Percentiles rank a stretch among this genome's conserved stretches.
phyloP scores from a whole-genome alignment of 1,284 basidiomycete species.

The Marasmius oreades region DNA sequence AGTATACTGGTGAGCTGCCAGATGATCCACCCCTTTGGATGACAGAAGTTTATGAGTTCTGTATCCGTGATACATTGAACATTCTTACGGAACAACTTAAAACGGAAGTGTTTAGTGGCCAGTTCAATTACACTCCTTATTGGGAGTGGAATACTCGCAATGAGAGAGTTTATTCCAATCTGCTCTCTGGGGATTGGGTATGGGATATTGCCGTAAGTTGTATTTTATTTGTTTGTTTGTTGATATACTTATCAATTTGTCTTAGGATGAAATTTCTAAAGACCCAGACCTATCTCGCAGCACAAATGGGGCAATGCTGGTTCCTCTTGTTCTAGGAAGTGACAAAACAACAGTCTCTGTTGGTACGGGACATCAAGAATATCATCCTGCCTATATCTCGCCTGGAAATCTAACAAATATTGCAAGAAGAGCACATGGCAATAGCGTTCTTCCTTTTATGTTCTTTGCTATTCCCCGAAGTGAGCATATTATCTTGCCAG shows the following conservation, averaged over 20 bases:
- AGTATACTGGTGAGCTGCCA: conserved; percentile 22
- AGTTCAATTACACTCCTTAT: no score
- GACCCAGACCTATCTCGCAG: conserved; percentile 19
- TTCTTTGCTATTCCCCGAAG: conserved; percentile 26
- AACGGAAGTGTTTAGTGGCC: conserved; percentile 24
- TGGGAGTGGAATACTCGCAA: no score
- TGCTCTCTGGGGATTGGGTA: no score
- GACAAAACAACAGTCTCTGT: conserved; percentile 35
- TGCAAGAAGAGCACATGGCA: conserved; percentile 16
- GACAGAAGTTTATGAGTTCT: background rate
- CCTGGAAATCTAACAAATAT: no score
- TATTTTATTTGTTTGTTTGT: background rate
- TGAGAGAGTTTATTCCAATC: no score
- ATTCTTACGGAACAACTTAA: conserved; percentile 15
- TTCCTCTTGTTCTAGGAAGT: conserved; percentile 31
- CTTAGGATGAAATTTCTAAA: conserved; percentile 22
- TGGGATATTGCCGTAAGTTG: conserved; percentile 16
- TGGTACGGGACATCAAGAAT: conserved; percentile 29
- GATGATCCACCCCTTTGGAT: conserved; percentile 9
- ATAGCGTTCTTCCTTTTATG: conserved; percentile 18
- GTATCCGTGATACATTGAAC: background rate
- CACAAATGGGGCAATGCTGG: conserved; percentile 24
- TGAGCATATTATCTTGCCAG: background rate
- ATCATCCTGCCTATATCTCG: conserved; percentile 28
- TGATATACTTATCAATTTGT: background rate